These are phyloP conservation scores for Ilyonectria sp. DNA, from an alignment of 2,329 filamentous ascomycete species.

Conservation along the genomic window DNA sequence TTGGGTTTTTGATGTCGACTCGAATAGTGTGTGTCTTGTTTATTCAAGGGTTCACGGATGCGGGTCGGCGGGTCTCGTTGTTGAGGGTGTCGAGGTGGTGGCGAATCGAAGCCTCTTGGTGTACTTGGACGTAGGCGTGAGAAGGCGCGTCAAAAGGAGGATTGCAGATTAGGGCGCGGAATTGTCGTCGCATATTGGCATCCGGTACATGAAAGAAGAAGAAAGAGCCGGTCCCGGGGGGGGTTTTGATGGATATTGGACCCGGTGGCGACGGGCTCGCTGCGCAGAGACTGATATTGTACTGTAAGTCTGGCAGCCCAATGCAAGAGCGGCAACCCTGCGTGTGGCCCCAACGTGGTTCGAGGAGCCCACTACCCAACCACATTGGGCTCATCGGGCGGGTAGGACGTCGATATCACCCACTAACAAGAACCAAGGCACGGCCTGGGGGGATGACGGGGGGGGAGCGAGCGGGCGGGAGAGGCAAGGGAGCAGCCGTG, in stretches of 20 bases:
- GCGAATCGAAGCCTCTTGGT: slow-evolving; percentile 1
- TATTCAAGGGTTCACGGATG: not conserved
- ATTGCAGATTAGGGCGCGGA: not conserved
- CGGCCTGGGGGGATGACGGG: slow-evolving; percentile 23
- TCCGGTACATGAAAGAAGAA: slow-evolving; percentile 20
- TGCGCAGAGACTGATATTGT: slow-evolving; percentile 30
- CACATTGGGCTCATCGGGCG: slow-evolving; percentile 39
- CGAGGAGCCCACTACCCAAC: slow-evolving; percentile 46
- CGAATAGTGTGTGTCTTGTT: slow-evolving; percentile 6
- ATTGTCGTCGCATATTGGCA: slow-evolving; percentile 26
- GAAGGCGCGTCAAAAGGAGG: slow-evolving; percentile 32
- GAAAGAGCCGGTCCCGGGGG: not conserved
- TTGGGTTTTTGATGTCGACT: not conserved
- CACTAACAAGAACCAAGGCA: slow-evolving; percentile 10
- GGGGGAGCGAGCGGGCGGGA: slow-evolving; percentile 7
- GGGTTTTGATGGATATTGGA: slow-evolving; percentile 33
- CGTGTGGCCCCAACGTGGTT: slow-evolving; percentile 38
- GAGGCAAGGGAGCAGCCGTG: slow-evolving; percentile 8
- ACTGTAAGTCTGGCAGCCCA: slow-evolving; percentile 43
- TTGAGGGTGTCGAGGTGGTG: slow-evolving; percentile 21
- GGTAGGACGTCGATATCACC: not conserved
- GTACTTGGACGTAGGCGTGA: slow-evolving; percentile 23
- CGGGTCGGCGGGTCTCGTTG: slow-evolving; percentile 19
- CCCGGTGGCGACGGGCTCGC: slow-evolving; percentile 22
- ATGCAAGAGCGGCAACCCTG: slow-evolving; percentile 43